A percentile compares a stretch with the other conserved stretches of the same genome.
Evolutionary conservation across 176 grass and related monocot genomes (phyloP).

Genomic region (Lolium multiflorum): DNA sequence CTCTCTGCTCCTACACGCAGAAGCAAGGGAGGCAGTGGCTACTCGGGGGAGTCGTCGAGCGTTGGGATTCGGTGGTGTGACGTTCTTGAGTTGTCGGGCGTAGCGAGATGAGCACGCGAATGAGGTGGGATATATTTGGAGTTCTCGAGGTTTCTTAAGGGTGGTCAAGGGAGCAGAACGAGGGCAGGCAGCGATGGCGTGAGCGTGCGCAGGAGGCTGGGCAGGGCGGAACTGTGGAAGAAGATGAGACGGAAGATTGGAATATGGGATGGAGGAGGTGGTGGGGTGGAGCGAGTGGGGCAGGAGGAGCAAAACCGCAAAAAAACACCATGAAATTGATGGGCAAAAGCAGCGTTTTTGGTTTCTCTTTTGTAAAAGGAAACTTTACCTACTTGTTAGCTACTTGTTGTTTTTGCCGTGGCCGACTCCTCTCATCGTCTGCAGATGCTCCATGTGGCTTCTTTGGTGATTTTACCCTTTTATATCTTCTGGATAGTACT

Average conservation of each 20-base stretch:
- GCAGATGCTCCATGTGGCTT: neutral
- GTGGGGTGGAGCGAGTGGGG: conserved; percentile 26
- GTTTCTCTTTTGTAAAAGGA: conserved; percentile 25
- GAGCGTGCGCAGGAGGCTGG: neutral
- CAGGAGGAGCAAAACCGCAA: conserved; percentile 5
- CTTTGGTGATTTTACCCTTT: neutral
- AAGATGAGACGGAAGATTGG: conserved; percentile 30
- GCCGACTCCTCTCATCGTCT: neutral
- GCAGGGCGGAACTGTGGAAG: conserved; percentile 13
- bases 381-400: neutral
- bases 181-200: conserved; percentile 41
- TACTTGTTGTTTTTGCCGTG: conserved; percentile 3
- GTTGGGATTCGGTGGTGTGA: conserved; percentile 31
- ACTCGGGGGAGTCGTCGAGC: neutral
- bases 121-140: conserved; percentile 24
- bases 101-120: conserved; percentile 18
- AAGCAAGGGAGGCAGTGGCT: conserved; percentile 10
- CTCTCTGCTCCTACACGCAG: neutral
- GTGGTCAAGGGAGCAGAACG: conserved; percentile 53
- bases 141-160: conserved; percentile 36
- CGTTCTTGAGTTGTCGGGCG: conserved; percentile 30
- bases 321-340: conserved; percentile 5
- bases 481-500: neutral
- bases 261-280: conserved; percentile 16
- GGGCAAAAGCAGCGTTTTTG: conserved; percentile 37